These are phyloP conservation scores for Halenospora varia DNA, from an alignment of 495 filamentous ascomycete species.

Conservation along the genomic window DNA sequence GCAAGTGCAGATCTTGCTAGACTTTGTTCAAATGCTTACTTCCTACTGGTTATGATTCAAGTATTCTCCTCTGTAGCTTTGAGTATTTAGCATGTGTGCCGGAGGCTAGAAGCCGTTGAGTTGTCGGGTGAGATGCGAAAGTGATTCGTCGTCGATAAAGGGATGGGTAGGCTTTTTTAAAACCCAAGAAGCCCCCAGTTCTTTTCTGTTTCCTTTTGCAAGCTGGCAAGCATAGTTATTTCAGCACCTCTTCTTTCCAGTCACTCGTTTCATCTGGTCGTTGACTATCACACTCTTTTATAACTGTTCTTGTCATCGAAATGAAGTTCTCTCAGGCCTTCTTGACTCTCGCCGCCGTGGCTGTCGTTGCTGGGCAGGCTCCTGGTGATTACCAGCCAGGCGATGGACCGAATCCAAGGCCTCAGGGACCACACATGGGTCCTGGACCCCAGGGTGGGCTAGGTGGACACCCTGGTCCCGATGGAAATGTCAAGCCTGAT, in stretches of 20 bases:
- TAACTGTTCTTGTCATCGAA: not conserved
- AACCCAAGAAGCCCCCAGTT: not conserved
- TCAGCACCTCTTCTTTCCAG: not conserved
- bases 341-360: not conserved
- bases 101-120: not conserved
- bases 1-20: not conserved
- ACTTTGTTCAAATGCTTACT: not conserved
- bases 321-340: constrained; percentile 3
- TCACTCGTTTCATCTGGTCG: constrained; percentile 6
- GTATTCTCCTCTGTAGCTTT: not conserved
- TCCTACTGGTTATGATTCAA: not conserved
- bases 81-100: not conserved
- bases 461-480: not conserved
- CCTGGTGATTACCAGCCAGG: no score
- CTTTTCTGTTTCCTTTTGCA: not conserved
- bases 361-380: not conserved
- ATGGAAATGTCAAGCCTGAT: no score
- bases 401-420: not conserved
- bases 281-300: constrained; percentile 7
- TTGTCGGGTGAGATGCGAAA: no score
- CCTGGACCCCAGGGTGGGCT: not conserved
- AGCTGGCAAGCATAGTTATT: not conserved
- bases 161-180: not conserved
- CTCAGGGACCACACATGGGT: not conserved
- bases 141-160: no score